Base-by-base conservation (phyloP, 2,329 filamentous ascomycete species). In the Rhinocladiella similis region DNA sequence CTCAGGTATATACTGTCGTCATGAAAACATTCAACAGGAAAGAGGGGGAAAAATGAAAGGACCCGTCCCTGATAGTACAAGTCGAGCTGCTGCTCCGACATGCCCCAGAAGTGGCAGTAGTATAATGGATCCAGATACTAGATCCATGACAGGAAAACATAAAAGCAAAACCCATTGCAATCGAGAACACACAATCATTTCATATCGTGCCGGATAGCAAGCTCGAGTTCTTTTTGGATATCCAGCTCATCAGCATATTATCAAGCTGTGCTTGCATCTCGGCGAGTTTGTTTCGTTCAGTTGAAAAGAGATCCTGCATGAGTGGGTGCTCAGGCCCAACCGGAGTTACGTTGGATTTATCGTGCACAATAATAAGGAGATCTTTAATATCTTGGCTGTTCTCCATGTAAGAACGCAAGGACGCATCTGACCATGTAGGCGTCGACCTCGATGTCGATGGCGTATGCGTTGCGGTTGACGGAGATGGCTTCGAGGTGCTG, bases 201-300 rank as follows among this genome's bases (percentile, higher is more conserved):
- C 47, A 62, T 38, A 22, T 59, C 20, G 56, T 36, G 18, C 50
- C 45, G 22, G 62, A 57, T 49, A 61, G 25, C 38, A 59, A 27
- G 36, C 29, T 55, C 38, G 48, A 39, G 48, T 66, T 65, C 59
- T 77, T 77, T 58, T 75, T 77, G 48, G 76, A 72, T 62, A 96
- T 79, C 87, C 90, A 92, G 67, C 90, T 86, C 63, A 87, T 88
- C 43, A 96, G 82, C 83, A 96, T 86, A 18, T 89, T 85, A 74
- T 99, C 93, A 64, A 97, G 81, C 80, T 93, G 88, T 75, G 87
- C 88, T 57, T 90, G 93, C 73, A 99, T 92, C 69, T 94, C 90
- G 50, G 88, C 87, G 68, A 97, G 75, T 68, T 88, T 88, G 64
- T 88, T 89, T 68, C 91, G 92, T 73, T 96, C 90, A 69, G 96